phyloP scores from a whole-genome alignment of 1,284 basidiomycete genomes.

The Ceratobasidium sp. region DNA sequence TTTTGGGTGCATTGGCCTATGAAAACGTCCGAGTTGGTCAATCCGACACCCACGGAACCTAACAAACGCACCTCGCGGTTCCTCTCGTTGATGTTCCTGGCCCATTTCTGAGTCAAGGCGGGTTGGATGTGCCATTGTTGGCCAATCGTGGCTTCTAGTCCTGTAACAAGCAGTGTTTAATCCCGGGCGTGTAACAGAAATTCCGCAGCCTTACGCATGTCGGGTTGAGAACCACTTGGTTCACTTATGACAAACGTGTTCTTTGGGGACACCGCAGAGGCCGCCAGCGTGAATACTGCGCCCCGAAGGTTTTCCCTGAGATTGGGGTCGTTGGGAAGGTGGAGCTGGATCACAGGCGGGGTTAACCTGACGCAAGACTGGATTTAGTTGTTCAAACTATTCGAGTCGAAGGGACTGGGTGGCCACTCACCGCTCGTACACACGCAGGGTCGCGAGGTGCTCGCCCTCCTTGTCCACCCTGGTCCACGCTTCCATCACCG shows the following conservation, averaged over 20 bases:
- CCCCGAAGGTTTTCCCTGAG: conserved; percentile 43
- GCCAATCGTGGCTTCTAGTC: conserved; percentile 24
- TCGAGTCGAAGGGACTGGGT: conserved; percentile 59
- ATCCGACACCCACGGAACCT: too few species aligned
- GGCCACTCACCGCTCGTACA: conserved; percentile 71
- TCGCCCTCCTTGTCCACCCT: conserved; percentile 65
- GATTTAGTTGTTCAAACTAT: conserved; percentile 64
- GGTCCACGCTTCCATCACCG: conserved; percentile 66
- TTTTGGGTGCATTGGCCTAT: conserved; percentile 38
- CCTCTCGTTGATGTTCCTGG: conserved; percentile 40
- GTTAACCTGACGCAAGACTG: conserved; percentile 9
- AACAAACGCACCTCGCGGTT: conserved; percentile 31
- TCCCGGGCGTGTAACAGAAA: neutral
- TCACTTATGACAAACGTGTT: conserved; percentile 45
- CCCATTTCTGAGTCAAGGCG: conserved; percentile 40
- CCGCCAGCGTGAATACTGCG: conserved; percentile 74
- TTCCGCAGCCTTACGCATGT: conserved; percentile 34
- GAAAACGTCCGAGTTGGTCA: neutral
- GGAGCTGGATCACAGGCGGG: conserved; percentile 25
- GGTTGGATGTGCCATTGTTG: conserved; percentile 43
- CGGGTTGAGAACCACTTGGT: conserved; percentile 14
- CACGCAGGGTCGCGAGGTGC: conserved; percentile 78
- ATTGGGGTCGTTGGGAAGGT: conserved; percentile 46
- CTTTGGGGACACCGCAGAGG: conserved; percentile 57
- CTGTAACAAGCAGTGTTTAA: conserved; percentile 5